Evolutionary conservation across 1,284 basidiomycete species (phyloP).

Genomic region (Sanghuangporus baumii): DNA sequence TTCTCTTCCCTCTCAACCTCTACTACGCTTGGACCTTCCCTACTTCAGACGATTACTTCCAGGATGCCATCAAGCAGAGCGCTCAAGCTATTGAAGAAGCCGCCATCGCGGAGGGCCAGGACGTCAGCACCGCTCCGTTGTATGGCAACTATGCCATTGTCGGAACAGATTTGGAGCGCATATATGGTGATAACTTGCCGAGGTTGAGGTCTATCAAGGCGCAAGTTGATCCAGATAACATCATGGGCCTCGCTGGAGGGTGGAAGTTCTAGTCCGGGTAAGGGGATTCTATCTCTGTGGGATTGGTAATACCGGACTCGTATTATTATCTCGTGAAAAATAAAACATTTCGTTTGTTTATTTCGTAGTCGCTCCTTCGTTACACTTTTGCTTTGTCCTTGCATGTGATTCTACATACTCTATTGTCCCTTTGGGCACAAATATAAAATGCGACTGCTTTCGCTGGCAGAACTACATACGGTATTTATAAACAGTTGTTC

Average conservation of each 20-base stretch:
- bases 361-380: no score
- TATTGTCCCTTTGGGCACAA: no score
- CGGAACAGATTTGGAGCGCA: slow-evolving; percentile 36
- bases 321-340: no score
- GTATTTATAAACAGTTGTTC: no score
- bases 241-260: slow-evolving; percentile 24
- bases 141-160: slow-evolving; percentile 52
- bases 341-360: no score
- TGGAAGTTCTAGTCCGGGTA: slow-evolving; percentile 20
- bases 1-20: slow-evolving; percentile 42
- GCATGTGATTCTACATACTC: no score
- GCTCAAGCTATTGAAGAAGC: slow-evolving; percentile 32
- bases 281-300: not conserved
- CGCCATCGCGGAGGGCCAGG: slow-evolving; percentile 39
- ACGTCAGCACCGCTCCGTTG: slow-evolving; percentile 32
- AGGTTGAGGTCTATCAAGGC: slow-evolving; percentile 20
- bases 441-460: no score
- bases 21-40: slow-evolving; percentile 38
- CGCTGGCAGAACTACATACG: no score
- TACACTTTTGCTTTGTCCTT: no score
- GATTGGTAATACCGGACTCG: not conserved
- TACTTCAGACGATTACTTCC: slow-evolving; percentile 34
- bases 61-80: slow-evolving; percentile 34
- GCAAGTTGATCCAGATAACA: slow-evolving; percentile 20
- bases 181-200: slow-evolving; percentile 31